Base-by-base conservation (phyloP, 2,329 filamentous ascomycete genomes). In the Tolypocladium amazonense region DNA sequence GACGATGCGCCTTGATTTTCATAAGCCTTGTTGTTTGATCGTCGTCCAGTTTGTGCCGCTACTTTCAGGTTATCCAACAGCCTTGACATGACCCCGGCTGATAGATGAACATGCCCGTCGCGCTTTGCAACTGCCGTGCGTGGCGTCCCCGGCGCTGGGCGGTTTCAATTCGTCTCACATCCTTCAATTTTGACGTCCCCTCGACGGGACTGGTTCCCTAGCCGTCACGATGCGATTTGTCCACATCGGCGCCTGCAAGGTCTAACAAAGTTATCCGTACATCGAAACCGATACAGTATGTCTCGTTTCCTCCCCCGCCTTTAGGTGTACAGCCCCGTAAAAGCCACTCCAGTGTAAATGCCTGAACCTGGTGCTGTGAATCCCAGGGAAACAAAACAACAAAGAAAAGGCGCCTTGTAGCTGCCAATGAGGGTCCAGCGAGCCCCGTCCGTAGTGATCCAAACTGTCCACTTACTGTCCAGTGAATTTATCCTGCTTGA, bases 311-410 rank as follows among this genome's bases (percentile, higher is more conserved):
- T 35, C 30, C 30, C 30, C 50, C 30, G 18, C 50, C 30, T 53
- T 18, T 30, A 53, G 20, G n/a, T 53, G 11, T 12, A 53, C 50
- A 35, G 5, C 50, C 27, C 50, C 8, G 5, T 3, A 30, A 53
- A 35, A 53, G 18, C 50, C 50, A 35, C 50, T 53, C 50, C 50
- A 11, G 20, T 53, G 50, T 53, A 53, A 52, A 50, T 53, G 56
- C 37, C n/a, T 38, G 45, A 35, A 54, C 61, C 35, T 58, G 58
- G 57, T 62, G n/a, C 56, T 62, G 61, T 61, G 55, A 52, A 57
- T 62, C 59, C 58, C 54, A 60, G 59, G 53, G 5, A 35, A 35
- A 33, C 18, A 35, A 53, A 23, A 12, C 9, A 35, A 53, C 18
- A 35, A 53, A 35, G 18, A 33, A 35, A 35, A 33, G 20, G 20